Evolutionary conservation across 768 basidiomycete species (phyloP), one percentile per base, ranked within the genome.

Genomic region (Collybia sordida): DNA sequence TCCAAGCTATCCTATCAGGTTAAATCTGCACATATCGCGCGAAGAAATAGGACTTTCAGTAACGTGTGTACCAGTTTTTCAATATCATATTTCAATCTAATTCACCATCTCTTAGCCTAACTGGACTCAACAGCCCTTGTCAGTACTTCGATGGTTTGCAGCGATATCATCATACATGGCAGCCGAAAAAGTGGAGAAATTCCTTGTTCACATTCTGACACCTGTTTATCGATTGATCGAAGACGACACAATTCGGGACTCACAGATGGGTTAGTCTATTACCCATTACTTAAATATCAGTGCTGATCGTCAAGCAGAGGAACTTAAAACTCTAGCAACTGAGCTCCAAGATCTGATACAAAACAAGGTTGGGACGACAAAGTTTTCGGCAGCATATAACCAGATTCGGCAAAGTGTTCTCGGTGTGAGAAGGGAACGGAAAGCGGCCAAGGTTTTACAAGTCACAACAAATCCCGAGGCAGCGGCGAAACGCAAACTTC

Each of bases 281-380:
- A 43, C 35, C 24, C 38, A 31, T 14, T 11, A 9, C 12, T 17
- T 18, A 14, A 25, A 25, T 21, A 37, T 39, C 12, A 25, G 22
- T 39, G 19, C 21, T 42, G 19, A 49, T 23, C 19, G 8, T 12
- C 18, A 12, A 14, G 14, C 49, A 96, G 96, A 88, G 36, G 93
- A 95, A 44, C 72, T 98, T 17, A 90, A 92, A 64, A 81, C 81
- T 1, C 76, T 91, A 0, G 86, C 90, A 1, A 71, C 78, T 9
- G 95, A 99, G 66, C 71, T 98, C 19, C 88, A 91, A 54, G 93
- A 94, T 49, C 80, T 98, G 5, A 70, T 99, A 3, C 95, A 94
- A 64, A 66, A 69, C 40, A 93, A 92, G 77, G 86, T 98, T 38
- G 94, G 95, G 27, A 81, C 84, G n/a, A 88, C 88, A 6, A 82